A percentile compares a stretch with the other conserved stretches of the same genome.
Evolutionary conservation across 2,329 filamentous ascomycete species (phyloP).

Genomic region (Dryadomyces quercivorus): DNA sequence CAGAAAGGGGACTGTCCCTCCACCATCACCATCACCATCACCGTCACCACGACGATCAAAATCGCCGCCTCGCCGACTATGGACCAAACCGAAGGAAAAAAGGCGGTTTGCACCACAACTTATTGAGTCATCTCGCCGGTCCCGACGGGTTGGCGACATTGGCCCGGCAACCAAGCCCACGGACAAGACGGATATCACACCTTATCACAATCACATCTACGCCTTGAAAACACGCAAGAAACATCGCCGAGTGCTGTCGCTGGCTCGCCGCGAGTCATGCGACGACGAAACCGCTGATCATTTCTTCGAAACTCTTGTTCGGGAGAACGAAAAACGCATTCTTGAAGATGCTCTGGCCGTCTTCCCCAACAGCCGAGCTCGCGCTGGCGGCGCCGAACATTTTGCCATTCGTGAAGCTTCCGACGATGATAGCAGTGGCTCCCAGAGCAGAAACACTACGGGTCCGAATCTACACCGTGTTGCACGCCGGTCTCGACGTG

Average conservation of each 20-base stretch:
- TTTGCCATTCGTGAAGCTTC: constrained; percentile 56
- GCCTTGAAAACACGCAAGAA: constrained; percentile 31
- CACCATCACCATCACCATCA: constrained; percentile 41
- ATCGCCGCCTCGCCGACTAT: constrained; percentile 14
- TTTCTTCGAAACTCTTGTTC: constrained; percentile 66
- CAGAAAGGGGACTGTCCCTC: constrained; percentile 37
- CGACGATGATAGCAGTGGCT: constrained; percentile 32
- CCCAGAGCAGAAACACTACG: constrained; percentile 7
- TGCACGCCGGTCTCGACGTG: constrained; percentile 30
- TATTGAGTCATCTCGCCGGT: constrained; percentile 66
- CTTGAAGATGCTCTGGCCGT: constrained; percentile 59
- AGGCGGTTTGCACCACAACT: constrained; percentile 63
- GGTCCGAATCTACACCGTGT: constrained; percentile 1
- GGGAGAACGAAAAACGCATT: constrained; percentile 68
- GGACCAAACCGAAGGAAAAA: background rate
- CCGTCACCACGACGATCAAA: constrained; percentile 11
- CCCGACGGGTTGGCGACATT: constrained; percentile 53
- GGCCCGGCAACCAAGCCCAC: constrained; percentile 49
- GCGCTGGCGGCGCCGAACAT: constrained; percentile 59
- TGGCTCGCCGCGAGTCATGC: constrained; percentile 53
- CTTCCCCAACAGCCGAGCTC: constrained; percentile 60
- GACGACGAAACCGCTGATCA: constrained; percentile 68
- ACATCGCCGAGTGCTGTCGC: constrained; percentile 22
- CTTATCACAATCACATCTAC: constrained; percentile 50
- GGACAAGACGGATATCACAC: constrained; percentile 62